Evolutionary conservation across 202 grass and related monocot species (phyloP).

Genomic region (Cymbopogon flexuosus): DNA sequence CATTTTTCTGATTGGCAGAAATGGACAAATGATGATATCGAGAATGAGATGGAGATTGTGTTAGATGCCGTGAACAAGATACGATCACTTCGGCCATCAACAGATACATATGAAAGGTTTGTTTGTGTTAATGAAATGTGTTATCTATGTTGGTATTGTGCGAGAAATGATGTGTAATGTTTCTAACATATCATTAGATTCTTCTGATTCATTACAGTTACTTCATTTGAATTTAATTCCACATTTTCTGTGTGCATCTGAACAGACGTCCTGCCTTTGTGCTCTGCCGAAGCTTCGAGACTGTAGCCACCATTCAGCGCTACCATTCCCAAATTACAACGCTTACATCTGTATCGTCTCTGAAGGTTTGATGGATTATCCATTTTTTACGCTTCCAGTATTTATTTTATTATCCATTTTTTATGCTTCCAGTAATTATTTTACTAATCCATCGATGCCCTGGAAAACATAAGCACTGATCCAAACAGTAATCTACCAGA

Average conservation of each 20-base stretch:
- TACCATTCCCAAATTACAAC: slow-evolving; percentile 52
- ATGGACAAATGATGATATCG: slow-evolving; percentile 70
- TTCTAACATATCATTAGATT: not conserved
- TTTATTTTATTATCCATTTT: not conserved
- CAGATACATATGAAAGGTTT: slow-evolving; percentile 65
- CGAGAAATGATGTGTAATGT: not conserved
- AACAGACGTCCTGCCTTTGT: slow-evolving; percentile 52
- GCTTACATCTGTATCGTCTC: slow-evolving; percentile 60
- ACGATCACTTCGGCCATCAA: slow-evolving; percentile 56
- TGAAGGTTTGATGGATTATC: slow-evolving; percentile 43
- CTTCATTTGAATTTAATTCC: not conserved
- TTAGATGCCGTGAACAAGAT: slow-evolving; percentile 61
- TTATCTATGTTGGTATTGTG: not conserved
- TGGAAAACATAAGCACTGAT: not conserved
- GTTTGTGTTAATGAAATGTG: not conserved
- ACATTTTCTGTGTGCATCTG: not conserved
- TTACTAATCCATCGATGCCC: not conserved
- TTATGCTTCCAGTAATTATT: not conserved
- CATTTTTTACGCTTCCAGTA: not conserved
- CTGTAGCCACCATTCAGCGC: slow-evolving; percentile 32
- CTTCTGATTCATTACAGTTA: not conserved
- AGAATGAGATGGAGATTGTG: slow-evolving; percentile 63
- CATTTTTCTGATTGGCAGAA: slow-evolving; percentile 17
- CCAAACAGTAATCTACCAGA: not conserved
- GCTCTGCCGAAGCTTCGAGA: slow-evolving; percentile 47